Base-by-base conservation (phyloP, 2,329 filamentous ascomycete species). In the Mariannaea elegans region DNA sequence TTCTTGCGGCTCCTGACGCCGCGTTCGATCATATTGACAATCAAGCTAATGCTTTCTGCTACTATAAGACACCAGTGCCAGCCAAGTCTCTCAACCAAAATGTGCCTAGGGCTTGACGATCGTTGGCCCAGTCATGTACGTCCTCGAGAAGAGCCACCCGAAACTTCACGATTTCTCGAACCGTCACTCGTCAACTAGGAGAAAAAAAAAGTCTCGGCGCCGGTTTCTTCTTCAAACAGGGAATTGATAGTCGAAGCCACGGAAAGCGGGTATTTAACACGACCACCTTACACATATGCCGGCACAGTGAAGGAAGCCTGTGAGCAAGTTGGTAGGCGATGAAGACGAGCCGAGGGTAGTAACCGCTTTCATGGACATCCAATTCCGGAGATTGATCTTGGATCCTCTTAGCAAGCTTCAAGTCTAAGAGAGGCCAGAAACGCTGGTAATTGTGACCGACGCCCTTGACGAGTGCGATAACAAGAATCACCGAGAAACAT, bases 171-270 rank as follows among this genome's bases (percentile, higher is more conserved):
- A 75, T 79, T 2, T 72, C 74, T 7, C 73, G 71, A 1, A 77
- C 74, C 2, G 32, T 77, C 3, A 72, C 74, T 14, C 16, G 23
- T 7, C 13, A 41, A 2, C 8, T 54, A 8, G 24, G 4, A 3
- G 41, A 47, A 2, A 39, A 24, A n/a, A 14, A 34, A 23, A 27
- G 23, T 7, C 69, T 78, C 34, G 72, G 68, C n/a, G 73, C 75
- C 5, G 78, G 73, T 59, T 82, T 82, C 62, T 81, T 81, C 66
- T 83, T 82, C 66, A 80, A 78, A 52, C 73, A 68, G 62, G 78
- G 75, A 3, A 76, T 78, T 49, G 68, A 63, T 4, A 76, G 80
- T 60, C 72, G 76, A 14, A 73, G 75, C 4, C 73, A 72, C 34
- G 74, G 73, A 2, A 63, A 57, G 18, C 70, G 66, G 48, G 73